phyloP scores from a whole-genome alignment of 148 eudicot species.

The Rhododendron griersonianum region DNA sequence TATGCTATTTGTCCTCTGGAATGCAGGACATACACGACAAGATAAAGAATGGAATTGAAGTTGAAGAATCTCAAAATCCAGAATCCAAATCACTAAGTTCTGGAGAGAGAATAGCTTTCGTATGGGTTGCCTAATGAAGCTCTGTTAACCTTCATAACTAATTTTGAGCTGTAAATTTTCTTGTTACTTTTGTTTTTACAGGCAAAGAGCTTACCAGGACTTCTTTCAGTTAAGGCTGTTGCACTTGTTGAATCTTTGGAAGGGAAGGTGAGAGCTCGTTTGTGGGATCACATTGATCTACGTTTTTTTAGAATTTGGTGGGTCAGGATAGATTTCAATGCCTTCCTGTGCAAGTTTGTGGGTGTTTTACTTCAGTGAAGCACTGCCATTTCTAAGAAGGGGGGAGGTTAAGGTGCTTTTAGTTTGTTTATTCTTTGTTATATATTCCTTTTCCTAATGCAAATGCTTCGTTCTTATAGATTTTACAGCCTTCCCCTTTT shows the following conservation, averaged over 20 bases:
- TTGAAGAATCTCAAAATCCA: conserved; percentile 60
- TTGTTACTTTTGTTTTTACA: conserved; percentile 16
- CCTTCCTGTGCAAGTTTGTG: neutral
- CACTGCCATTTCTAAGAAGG: neutral
- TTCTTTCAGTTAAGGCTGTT: conserved; percentile 62
- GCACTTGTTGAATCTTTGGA: conserved; percentile 76
- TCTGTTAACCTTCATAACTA: neutral
- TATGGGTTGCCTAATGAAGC: conserved; percentile 27
- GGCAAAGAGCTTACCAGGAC: conserved; percentile 77
- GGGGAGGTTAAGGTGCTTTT: neutral
- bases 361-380: neutral
- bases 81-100: conserved; percentile 54
- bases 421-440: neutral
- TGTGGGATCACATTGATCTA: neutral
- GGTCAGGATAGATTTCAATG: neutral
- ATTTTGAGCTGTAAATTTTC: neutral
- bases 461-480: neutral
- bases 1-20: neutral
- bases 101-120: conserved; percentile 70
- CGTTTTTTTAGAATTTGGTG: neutral
- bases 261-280: conserved; percentile 64
- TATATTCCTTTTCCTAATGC: neutral
- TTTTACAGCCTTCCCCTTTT: neutral
- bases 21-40: conserved; percentile 74
- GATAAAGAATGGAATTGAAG: conserved; percentile 77